Base-by-base conservation (phyloP, 2,329 filamentous ascomycete species). In the Aspergillus awamori region DNA sequence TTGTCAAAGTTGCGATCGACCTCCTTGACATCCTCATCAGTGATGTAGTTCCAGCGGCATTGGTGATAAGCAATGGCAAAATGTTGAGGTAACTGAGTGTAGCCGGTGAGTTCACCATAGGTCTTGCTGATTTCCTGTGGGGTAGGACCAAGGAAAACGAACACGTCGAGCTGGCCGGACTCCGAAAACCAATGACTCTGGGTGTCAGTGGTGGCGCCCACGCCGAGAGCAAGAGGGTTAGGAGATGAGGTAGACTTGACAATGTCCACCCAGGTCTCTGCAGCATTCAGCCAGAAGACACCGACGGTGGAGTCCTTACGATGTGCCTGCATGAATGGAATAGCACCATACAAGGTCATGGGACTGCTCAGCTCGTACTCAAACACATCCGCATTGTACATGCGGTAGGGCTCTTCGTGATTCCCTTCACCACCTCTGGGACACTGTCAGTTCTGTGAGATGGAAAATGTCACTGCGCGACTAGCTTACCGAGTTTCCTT, bases 41-140 rank as follows among this genome's bases (percentile, higher is more conserved):
- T 96, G 59, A 97, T 89, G 74, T 99, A 99, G 80, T 99, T 99
- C 95, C 95, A 99, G 69, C 95, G 90, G 76, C 95, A 98, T 77
- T 99, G 95, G 73, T 99, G 95, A 77, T 98, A 97, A 11, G 87
- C 95, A 67, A 99, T 87, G 2, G 94, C 86, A 70, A 97, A 97
- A 65, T 95, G 90, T 71, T 97, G 93, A 1, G 95, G 95, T 77
- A 99, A 86, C 62, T 93, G 89, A 30, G 93, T 95, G 71, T 89
- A 94, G 26, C 95, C 95, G 8, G 95, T 99, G 49, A 99, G 86
- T 75, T 97, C 92, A 64, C 89, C 88, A 74, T 97, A 99, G 30
- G 86, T 87, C 70, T 89, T 90, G 65, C 89, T 89, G 45, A 99
- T 83, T 66, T 96, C 91, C 67, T 89, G 85, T 4, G 95, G 91